These are phyloP conservation scores for Cucumis hystrix DNA, from an alignment of 306 rosid genomes.

Conservation along the genomic window DNA sequence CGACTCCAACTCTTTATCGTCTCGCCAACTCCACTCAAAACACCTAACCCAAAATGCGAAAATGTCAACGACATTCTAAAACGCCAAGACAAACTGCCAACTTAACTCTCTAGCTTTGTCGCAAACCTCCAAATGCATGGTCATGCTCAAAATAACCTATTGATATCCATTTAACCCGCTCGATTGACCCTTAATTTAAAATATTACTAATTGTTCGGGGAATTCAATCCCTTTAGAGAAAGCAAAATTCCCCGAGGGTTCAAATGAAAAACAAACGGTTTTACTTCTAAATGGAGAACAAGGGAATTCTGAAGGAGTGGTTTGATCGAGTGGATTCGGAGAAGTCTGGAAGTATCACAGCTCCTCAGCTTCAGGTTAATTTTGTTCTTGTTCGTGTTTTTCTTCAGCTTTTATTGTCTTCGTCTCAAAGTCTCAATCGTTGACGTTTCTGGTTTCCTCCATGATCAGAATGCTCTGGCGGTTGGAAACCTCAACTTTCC, in stretches of 20 bases:
- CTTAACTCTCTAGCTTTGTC: fast-evolving
- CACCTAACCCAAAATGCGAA: too few species aligned
- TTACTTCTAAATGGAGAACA: conserved; percentile 31
- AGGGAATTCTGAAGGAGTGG: conserved; percentile 52
- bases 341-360: conserved; percentile 47
- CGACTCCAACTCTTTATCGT: too few species aligned
- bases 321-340: conserved; percentile 71
- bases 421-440: neutral
- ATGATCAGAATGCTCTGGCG: conserved; percentile 51
- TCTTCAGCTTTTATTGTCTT: neutral
- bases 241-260: neutral
- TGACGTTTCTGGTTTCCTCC: neutral
- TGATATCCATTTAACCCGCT: too few species aligned
- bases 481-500: conserved; percentile 78
- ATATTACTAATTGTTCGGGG: too few species aligned
- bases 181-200: too few species aligned
- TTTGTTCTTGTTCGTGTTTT: neutral
- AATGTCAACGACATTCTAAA: too few species aligned
- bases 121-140: fast-evolving
- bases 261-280: neutral
- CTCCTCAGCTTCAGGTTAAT: conserved; percentile 64
- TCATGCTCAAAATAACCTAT: too few species aligned
- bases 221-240: neutral
- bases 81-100: too few species aligned
- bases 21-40: too few species aligned